Base-by-base conservation (phyloP, 257 asterid species). In the Nicotiana noctiflora region DNA sequence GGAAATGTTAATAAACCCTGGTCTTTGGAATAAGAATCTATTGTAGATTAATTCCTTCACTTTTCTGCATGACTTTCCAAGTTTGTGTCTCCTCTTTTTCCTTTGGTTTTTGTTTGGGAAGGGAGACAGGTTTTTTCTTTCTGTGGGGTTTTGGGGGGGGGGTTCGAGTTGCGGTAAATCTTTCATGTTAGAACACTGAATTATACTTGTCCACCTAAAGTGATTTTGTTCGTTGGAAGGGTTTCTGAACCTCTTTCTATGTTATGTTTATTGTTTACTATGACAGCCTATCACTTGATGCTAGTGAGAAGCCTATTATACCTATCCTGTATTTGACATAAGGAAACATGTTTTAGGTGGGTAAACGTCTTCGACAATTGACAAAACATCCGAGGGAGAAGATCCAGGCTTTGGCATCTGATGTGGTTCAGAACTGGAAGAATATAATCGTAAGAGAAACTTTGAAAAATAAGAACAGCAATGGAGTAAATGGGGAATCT, bases 401-500 rank as follows among this genome's bases (percentile, higher is more conserved):
- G 87, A 93, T 95, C 83, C 91, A 91, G 89, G 83, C 89, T 25
- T 81, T 92, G 87, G 98, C 99, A 59, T 82, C 94, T 70, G 97
- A 93, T 44, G 93, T 93, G 62, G 91, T 95, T 82, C 97, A 87
- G 46, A 88, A 90, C 51, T 95, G 99, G 99, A 95, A 93, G 88
- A 67, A 78, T 44, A 89, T 95, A 66, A 87, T 95, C 6, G 89
- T 92, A 32, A 88, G 88, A 85, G 99, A 96, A 86, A 91, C 97
- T 46, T 67, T 61, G 60, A 89, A 84, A 80, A 90, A 83, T 86
- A 92, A 85, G 89, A 86, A 83, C 82, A 46, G 60, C 79, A 56
- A 79, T 25, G 72, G 68, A 5, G 87, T 77, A 19, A 81, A 84
- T 81, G 90, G 85, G 64, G 88, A 86, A 34, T 70, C 90, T 5